A percentile compares a stretch with the other conserved stretches of the same genome.
Evolutionary conservation across 441 rosid genomes (phyloP).

Genomic region (Lepidium campestre): DNA sequence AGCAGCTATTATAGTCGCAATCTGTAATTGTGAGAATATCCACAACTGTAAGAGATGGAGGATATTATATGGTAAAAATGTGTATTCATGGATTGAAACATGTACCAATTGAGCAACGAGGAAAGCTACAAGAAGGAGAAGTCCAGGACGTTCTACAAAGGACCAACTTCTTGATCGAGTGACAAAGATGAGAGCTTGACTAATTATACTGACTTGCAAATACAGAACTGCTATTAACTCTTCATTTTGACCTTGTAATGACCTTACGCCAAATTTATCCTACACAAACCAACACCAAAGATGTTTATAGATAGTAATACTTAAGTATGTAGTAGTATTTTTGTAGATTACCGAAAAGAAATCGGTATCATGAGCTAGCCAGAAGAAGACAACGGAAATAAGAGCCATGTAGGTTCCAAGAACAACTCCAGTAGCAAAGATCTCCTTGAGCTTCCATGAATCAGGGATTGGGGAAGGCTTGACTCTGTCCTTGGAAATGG

Average conservation of each 20-base stretch:
- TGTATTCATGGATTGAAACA: neutral
- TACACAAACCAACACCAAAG: conserved; percentile 20
- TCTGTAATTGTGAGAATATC: conserved; percentile 29
- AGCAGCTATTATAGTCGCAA: conserved; percentile 68
- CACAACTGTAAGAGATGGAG: neutral
- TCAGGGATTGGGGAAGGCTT: conserved; percentile 93
- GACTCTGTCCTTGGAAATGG: conserved; percentile 87
- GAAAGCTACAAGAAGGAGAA: conserved; percentile 62
- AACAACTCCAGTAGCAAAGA: conserved; percentile 77
- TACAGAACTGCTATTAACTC: conserved; percentile 76
- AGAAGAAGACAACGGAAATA: conserved; percentile 63
- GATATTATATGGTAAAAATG: neutral
- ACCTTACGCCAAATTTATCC: conserved; percentile 59
- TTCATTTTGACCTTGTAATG: conserved; percentile 31
- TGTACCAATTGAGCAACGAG: conserved; percentile 72
- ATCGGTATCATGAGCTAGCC: conserved; percentile 56
- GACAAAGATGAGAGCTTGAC: conserved; percentile 93
- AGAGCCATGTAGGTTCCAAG: conserved; percentile 80
- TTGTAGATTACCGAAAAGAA: conserved; percentile 56
- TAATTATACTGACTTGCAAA: conserved; percentile 93
- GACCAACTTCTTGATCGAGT: conserved; percentile 94
- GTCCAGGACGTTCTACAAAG: conserved; percentile 72
- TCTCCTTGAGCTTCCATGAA: conserved; percentile 88
- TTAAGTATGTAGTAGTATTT: neutral
- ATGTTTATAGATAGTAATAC: neutral